Percentiles rank a stretch among this genome's conserved stretches.
phyloP scores from a whole-genome alignment of 345 rosid genomes.

The Atalantia buxifolia region DNA sequence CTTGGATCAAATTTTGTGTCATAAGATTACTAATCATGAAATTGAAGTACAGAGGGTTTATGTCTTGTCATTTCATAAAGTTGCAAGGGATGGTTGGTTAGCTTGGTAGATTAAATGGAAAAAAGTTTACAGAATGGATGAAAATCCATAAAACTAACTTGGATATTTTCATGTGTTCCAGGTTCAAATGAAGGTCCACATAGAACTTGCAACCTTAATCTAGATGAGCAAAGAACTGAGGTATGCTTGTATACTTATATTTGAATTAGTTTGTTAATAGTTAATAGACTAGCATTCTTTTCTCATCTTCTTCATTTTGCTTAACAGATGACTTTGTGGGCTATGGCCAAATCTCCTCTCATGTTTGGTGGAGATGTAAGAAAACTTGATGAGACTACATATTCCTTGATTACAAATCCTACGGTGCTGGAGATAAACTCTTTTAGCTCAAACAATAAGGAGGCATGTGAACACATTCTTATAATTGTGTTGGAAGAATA shows the following conservation, averaged over 20 bases:
- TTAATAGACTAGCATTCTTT: background rate
- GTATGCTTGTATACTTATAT: slow-evolving; percentile 25
- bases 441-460: slow-evolving; percentile 69
- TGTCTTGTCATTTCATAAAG: background rate
- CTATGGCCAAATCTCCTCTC: slow-evolving; percentile 86
- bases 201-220: slow-evolving; percentile 55
- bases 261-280: background rate
- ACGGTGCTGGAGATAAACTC: slow-evolving; percentile 62
- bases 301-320: slow-evolving; percentile 9
- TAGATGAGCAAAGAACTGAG: slow-evolving; percentile 79
- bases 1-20: background rate
- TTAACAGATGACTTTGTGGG: slow-evolving; percentile 90
- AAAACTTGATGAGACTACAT: slow-evolving; percentile 62
- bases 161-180: slow-evolving; percentile 24
- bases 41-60: background rate
- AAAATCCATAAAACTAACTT: slow-evolving; percentile 5
- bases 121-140: background rate
- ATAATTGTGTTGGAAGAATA: background rate
- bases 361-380: slow-evolving; percentile 93
- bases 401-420: slow-evolving; percentile 67
- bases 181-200: slow-evolving; percentile 82
- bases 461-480: slow-evolving; percentile 39
- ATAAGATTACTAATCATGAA: background rate
- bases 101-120: background rate
- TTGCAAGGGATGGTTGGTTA: background rate